Base-by-base conservation (phyloP, 2,329 filamentous ascomycete species). In the Colletotrichum sp. region DNA sequence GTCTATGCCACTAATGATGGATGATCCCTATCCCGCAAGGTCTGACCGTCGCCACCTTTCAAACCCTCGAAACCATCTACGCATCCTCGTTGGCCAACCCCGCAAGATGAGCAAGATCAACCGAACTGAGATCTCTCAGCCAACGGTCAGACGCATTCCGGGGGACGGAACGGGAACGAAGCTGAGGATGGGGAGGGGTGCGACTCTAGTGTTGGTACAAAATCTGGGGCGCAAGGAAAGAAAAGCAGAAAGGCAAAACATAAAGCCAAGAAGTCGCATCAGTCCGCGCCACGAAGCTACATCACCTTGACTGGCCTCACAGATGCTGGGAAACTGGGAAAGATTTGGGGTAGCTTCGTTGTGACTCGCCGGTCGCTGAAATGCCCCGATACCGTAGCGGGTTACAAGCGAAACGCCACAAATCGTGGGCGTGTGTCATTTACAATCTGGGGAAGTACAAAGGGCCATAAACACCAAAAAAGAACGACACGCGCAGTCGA, bases 91-190 rank as follows among this genome's bases (percentile, higher is more conserved):
- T 65, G 13, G 65, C 65, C 48, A 43, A 74, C 73, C 69, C 73
- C 73, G 63, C 73, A 75, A 75, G 34, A 59, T 63, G 69, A 64
- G 32, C 69, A 52, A 71, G 69, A 75, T 75, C 69, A 55, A 43
- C 73, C 56, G 55, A 63, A 67, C 28, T 63, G 38, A 63, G 69
- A 68, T 67, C 69, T 72, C 69, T 58, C 30, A 48, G 61, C 32
- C 71, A 75, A 73, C 73, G 73, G 73, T 75, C 69, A 48, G 69
- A 75, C 63, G 56, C 63, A 34, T 73, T 52, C 32, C 62, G 63
- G 68, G 72, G 69, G 13, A 58, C 56, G 26, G 56, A 69, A 69
- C 36, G 67, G 67, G 36, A 52, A 34, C 55, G 36, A 52, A 59
- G 56, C 26, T 56, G 67, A 52, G 36, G 67, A 38, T 28, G 69